Conservation (phyloP, 306 rosid genomes). For the Carpinus fangiana region DNA sequence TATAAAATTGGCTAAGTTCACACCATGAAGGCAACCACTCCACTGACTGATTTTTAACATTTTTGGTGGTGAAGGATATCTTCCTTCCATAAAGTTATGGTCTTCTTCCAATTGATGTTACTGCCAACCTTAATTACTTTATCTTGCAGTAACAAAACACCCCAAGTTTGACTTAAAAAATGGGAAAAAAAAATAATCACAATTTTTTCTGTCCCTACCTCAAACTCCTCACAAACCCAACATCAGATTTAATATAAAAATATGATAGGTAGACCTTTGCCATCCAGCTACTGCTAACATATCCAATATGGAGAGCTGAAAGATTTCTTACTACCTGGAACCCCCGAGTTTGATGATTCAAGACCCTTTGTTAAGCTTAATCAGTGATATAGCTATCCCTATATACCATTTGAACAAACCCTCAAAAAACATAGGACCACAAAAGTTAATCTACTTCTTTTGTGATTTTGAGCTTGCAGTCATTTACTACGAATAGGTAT, state of each 20-base stretch:
- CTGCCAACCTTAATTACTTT: neutral
- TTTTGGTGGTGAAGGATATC: neutral
- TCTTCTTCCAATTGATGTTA: neutral
- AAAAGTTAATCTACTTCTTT: neutral
- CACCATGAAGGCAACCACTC: neutral
- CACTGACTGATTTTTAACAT: neutral
- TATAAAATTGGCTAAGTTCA: neutral
- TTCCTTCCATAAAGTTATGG: neutral
- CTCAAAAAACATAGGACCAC: neutral
- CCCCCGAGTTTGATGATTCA: neutral
- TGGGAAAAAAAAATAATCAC: too few relatives aligned
- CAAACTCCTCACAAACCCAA: neutral
- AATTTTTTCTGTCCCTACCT: neutral
- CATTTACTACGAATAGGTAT: slow-evolving; percentile 2
- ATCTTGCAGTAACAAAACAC: neutral
- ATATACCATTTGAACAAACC: neutral
- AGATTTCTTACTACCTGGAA: slow-evolving; percentile 6
- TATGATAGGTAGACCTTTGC: neutral
- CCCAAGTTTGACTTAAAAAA: neutral
- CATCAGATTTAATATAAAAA: too few relatives aligned
- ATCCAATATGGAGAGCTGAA: neutral
- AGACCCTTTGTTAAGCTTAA: neutral
- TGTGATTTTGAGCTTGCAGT: neutral
- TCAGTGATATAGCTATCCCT: neutral
- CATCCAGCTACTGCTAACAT: neutral